Conservation (phyloP, 257 asterid species). For the Striga asiatica region DNA sequence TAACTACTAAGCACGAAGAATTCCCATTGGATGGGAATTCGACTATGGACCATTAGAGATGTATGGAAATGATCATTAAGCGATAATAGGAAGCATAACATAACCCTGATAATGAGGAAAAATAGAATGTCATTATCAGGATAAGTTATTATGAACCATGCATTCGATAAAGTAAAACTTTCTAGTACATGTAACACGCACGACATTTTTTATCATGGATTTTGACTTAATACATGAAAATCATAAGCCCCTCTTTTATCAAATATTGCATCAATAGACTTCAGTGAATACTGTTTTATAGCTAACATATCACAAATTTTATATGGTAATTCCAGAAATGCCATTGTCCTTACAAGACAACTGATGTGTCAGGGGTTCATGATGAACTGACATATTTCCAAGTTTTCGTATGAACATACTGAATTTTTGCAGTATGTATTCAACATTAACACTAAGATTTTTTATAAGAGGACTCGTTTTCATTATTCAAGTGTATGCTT, state of each 20-base stretch:
- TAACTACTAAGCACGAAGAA: too few species aligned
- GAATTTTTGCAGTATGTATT: neutral
- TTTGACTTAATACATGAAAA: neutral
- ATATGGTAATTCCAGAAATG: slow-evolving; percentile 4
- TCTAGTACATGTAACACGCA: neutral
- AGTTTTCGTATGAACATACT: slow-evolving; percentile 1
- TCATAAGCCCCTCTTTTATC: neutral
- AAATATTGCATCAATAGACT: neutral
- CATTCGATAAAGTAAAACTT: neutral
- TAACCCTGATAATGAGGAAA: neutral
- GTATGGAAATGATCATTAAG: neutral
- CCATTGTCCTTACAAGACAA: neutral
- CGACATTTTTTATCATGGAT: neutral
- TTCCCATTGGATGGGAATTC: too few species aligned
- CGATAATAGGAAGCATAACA: slow-evolving; percentile 6
- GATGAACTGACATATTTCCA: neutral
- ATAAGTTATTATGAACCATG: neutral
- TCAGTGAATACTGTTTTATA: neutral
- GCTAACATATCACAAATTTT: neutral
- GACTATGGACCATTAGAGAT: too few species aligned
- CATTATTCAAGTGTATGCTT: neutral
- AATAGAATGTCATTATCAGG: neutral
- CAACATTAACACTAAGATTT: neutral
- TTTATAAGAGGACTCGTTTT: neutral
- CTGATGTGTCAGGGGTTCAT: neutral